Conservation (phyloP, 1,284 basidiomycete species). For the Paramarasmius palmivorus region DNA sequence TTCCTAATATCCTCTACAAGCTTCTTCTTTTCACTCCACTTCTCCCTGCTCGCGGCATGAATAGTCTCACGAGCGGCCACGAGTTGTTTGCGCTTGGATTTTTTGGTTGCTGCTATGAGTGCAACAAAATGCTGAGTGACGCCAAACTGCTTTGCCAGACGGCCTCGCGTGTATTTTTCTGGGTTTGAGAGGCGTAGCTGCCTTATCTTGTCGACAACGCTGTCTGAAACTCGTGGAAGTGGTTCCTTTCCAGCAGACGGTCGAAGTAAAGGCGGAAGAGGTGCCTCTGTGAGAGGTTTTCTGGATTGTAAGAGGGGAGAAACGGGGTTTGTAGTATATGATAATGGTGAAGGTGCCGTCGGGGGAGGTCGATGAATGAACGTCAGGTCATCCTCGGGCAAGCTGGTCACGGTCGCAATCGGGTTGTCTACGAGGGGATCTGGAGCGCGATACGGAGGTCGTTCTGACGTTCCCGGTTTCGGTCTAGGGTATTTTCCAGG, state of each 20-base stretch:
- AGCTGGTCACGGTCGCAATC: constrained; percentile 52
- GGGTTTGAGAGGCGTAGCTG: constrained; percentile 56
- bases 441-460: constrained; percentile 60
- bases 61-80: constrained; percentile 36
- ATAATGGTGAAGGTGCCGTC: constrained; percentile 66
- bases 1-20: constrained; percentile 53
- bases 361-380: constrained; percentile 81
- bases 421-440: constrained; percentile 67
- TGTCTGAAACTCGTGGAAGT: constrained; percentile 46
- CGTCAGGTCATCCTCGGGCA: constrained; percentile 59
- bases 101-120: constrained; percentile 55
- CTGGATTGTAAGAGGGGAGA: constrained; percentile 62
- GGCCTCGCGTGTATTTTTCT: constrained; percentile 45
- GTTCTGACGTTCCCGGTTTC: constrained; percentile 47
- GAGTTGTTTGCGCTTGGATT: constrained; percentile 39
- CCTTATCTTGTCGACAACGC: constrained; percentile 55
- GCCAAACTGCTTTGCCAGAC: constrained; percentile 59
- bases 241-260: constrained; percentile 34
- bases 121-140: constrained; percentile 58
- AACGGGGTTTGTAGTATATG: constrained; percentile 62
- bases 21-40: constrained; percentile 62
- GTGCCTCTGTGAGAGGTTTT: constrained; percentile 24
- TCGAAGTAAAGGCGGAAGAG: constrained; percentile 47
- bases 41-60: constrained; percentile 41
- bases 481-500: constrained; percentile 35